Evolutionary conservation across 2,329 filamentous ascomycete species (phyloP), one percentile per base, ranked within the genome.

Genomic region (Chaetomiaceae sp.): DNA sequence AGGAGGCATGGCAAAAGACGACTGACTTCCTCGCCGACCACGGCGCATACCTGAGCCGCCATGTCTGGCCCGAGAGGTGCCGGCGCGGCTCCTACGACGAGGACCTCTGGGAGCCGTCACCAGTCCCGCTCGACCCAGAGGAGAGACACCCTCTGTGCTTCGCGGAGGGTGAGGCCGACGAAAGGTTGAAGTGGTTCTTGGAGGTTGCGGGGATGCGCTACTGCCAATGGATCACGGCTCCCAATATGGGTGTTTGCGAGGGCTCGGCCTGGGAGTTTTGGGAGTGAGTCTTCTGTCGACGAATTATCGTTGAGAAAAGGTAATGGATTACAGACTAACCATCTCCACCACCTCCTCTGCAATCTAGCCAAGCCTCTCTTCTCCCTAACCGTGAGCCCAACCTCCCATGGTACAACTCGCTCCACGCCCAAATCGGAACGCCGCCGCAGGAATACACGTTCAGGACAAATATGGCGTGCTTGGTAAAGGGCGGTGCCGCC

Each of bases 61-160:
- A 5, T 2, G 20, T 7, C 12, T 51, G 48, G 42, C 47, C 23
- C 13, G 42, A 21, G 31, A 45, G 42, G 19, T 51, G 48, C 12
- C 35, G 48, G 7, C 42, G 43, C 0, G 48, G 48, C 6, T 51
- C 48, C 6, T 50, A n/a, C n/a, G 7, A n/a, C 5, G 13, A 25
- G 27, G 30, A 16, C n/a, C n/a, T n/a, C n/a, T 1, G 5, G n/a
- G n/a, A n/a, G n/a, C n/a, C n/a, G n/a, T n/a, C n/a, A 2, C 10
- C 12, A 13, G 25, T 23, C 6, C 20, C 10, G 1, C 9, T 13
- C 6, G 47, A 45, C 27, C 48, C 42, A 2, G 48, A 50, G 19
- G 48, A 50, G 4, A 10, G 5, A 4, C 48, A 45, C 48, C 14
- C 48, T 50, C 2, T 44, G 41, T 16, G 5, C 3, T 34, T 16